A percentile compares a stretch with the other conserved stretches of the same genome.
Evolutionary conservation across 2,329 filamentous ascomycete species (phyloP).

Genomic region (Calycina marina): DNA sequence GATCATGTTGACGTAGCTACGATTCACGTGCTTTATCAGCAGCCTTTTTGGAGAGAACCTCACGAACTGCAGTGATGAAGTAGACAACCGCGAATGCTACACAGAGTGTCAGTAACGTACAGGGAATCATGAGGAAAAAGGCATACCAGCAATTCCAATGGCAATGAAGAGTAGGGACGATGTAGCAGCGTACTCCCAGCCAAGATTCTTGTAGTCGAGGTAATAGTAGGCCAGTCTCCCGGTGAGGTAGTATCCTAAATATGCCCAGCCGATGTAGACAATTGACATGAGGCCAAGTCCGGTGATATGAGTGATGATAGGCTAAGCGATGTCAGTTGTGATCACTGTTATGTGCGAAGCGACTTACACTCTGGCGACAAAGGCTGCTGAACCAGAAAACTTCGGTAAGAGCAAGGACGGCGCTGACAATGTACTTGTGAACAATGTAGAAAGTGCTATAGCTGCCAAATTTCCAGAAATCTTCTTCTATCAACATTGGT

Average conservation of each 20-base stretch:
- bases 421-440: slow-evolving; percentile 17
- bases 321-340: slow-evolving; percentile 11
- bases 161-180: slow-evolving; percentile 11
- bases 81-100: not conserved
- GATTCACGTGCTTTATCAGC: too few species aligned
- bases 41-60: not conserved
- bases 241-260: slow-evolving; percentile 15
- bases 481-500: too few species aligned
- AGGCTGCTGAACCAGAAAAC: slow-evolving; percentile 21
- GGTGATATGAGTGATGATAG: slow-evolving; percentile 12
- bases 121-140: too few species aligned
- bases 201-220: slow-evolving; percentile 17
- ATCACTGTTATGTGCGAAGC: not conserved
- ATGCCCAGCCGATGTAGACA: slow-evolving; percentile 20
- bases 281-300: slow-evolving; percentile 13
- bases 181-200: slow-evolving; percentile 15
- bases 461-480: too few species aligned
- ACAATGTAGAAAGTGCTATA: slow-evolving; percentile 16
- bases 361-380: slow-evolving; percentile 18
- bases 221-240: slow-evolving; percentile 20
- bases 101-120: too few species aligned
- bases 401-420: slow-evolving; percentile 20
- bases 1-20: too few species aligned
- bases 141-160: slow-evolving; percentile 10
- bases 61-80: not conserved